Base-by-base conservation (phyloP, 176 grass and related monocot genomes). In the Oryza brachyantha region DNA sequence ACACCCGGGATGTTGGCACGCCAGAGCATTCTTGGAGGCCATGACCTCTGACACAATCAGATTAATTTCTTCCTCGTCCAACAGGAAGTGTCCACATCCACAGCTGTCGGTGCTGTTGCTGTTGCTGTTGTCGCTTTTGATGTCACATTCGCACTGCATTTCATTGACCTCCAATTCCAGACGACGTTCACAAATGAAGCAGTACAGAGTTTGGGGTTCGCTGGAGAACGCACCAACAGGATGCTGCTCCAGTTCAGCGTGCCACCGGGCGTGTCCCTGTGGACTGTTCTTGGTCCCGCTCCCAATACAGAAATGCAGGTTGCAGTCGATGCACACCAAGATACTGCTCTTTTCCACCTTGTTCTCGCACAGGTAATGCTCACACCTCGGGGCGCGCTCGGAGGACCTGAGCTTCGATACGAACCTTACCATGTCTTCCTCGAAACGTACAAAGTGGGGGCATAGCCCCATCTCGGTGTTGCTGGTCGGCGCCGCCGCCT, bases 291-390 rank as follows among this genome's bases (percentile, higher is more conserved):
- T 55, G 52, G 52, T 55, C 52, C 52, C 21, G 2, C 22, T 21
- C 2, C 52, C 80, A 10, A 50, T 59, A 21, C 95, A 98, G 37
- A 81, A 83, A 48, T 65, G 64, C 28, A 36, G 75, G 52, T 48
- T 25, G 76, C 89, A 98, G 22, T 90, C 85, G 21, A 90, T 84
- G 87, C 95, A 98, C 13, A 92, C 83, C 95, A 93, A 28, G 43
- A 72, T 29, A 66, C 40, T 54, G 27, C 64, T 85, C 58, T 29
- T 69, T 55, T 55, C 52, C 21, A 28, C 61, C n/a, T 70, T 27
- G 9, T 62, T 27, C 5, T 61, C 38, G 21, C 83, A 43, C 31
- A 39, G 64, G 79, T 63, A 85, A 61, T 75, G 74, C 61, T 81
- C 74, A 7, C 90, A 97, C 10, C 25, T 32, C 0, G 79, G 75